Evolutionary conservation across 2,329 filamentous ascomycete species (phyloP).

Genomic region (Trichoderma sp.): DNA sequence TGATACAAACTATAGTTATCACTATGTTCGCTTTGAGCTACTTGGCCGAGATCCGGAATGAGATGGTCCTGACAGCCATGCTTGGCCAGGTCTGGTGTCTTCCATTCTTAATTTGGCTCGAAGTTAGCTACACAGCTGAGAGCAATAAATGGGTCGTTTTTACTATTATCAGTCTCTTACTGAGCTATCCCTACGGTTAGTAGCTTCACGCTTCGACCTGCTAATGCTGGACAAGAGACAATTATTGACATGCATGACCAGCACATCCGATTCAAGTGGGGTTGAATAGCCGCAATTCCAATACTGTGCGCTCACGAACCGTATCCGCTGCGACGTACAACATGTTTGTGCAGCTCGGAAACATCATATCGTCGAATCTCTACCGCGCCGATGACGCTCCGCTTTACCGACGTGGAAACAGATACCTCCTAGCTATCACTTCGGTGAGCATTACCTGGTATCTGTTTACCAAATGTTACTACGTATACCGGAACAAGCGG

Average conservation of each 20-base stretch:
- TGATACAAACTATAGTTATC: conserved; percentile 36
- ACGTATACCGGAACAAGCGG: conserved; percentile 51
- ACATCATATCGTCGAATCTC: conserved; percentile 49
- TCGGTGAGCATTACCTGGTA: conserved; percentile 53
- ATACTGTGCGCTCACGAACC: conserved; percentile 63
- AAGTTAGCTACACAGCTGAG: conserved; percentile 35
- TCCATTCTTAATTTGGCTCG: conserved; percentile 54
- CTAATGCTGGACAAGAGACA: neutral
- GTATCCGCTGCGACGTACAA: conserved; percentile 66
- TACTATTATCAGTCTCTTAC: conserved; percentile 41
- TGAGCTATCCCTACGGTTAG: conserved; percentile 47
- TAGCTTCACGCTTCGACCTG: conserved; percentile 19
- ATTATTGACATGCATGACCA: conserved; percentile 34
- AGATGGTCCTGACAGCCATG: conserved; percentile 43
- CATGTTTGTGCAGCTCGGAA: conserved; percentile 52
- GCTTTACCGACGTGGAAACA: conserved; percentile 55
- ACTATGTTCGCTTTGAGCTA: conserved; percentile 30
- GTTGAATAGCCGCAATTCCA: conserved; percentile 64
- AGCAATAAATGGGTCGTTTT: conserved; percentile 41
- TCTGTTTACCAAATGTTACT: conserved; percentile 50
- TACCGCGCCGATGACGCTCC: conserved; percentile 57
- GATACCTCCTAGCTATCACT: conserved; percentile 52
- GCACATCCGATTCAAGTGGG: conserved; percentile 52
- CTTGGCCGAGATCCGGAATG: conserved; percentile 16
- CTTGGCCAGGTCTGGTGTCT: conserved; percentile 55